Percentiles rank a stretch among this genome's conserved stretches.
Conservation (phyloP, 441 rosid species). For the Syzygium syzygioides region DNA sequence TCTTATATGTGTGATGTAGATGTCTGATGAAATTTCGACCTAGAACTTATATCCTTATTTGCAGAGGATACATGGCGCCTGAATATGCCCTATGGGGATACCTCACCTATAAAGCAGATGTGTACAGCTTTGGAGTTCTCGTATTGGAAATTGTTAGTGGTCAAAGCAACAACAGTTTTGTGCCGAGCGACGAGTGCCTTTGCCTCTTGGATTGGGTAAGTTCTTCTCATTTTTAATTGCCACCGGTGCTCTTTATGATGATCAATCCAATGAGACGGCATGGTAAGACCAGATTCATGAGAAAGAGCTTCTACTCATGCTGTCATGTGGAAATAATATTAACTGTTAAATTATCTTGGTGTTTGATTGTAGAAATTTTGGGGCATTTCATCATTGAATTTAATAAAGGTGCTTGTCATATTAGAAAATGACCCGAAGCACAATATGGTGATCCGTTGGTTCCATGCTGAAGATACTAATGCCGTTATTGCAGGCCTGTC, state of each 20-base stretch:
- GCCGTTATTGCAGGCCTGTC: slow-evolving; percentile 40
- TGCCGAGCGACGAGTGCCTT: slow-evolving; percentile 31
- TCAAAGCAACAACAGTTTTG: slow-evolving; percentile 37
- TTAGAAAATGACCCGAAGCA: neutral
- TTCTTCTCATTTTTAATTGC: neutral
- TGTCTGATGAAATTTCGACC: neutral
- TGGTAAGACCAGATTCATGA: neutral
- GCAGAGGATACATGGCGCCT: slow-evolving; percentile 81
- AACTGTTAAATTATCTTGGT: neutral
- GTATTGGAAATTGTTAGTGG: slow-evolving; percentile 57
- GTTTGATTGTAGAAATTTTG: neutral
- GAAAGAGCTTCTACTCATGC: neutral
- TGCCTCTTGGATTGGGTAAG: slow-evolving; percentile 68
- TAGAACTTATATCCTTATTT: neutral
- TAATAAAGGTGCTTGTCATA: neutral
- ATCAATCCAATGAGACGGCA: neutral
- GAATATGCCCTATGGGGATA: slow-evolving; percentile 70
- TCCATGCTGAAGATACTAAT: neutral
- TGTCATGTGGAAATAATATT: neutral
- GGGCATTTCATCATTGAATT: neutral
- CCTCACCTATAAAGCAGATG: slow-evolving; percentile 59
- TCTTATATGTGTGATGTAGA: neutral
- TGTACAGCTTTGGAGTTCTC: slow-evolving; percentile 61
- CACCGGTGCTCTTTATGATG: neutral
- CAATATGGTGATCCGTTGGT: neutral